These are phyloP conservation scores for Aspergillus tamarii DNA, from an alignment of 2,329 filamentous ascomycete species.

Conservation along the genomic window DNA sequence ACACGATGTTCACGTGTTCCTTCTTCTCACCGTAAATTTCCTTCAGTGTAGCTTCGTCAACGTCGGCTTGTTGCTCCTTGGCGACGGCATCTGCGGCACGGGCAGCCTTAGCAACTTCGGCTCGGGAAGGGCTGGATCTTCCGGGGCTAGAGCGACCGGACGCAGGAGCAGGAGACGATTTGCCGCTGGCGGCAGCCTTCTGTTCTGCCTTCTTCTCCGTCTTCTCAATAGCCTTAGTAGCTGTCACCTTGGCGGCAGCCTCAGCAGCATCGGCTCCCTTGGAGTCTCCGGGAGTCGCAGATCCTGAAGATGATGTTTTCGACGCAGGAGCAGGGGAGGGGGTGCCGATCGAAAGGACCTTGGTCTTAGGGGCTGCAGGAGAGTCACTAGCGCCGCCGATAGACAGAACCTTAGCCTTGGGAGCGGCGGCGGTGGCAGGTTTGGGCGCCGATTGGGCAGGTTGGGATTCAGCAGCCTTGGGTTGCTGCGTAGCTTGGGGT, in stretches of 20 bases:
- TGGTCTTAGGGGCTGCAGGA: conserved; percentile 60
- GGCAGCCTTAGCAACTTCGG: conserved; percentile 58
- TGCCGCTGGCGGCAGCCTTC: conserved; percentile 63
- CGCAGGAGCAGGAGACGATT: conserved; percentile 72
- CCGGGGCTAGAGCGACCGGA: conserved; percentile 81
- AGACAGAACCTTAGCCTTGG: conserved; percentile 64
- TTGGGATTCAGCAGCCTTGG: conserved; percentile 44
- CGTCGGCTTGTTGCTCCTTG: conserved; percentile 77
- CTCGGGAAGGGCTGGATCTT: conserved; percentile 73
- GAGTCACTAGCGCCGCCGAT: conserved; percentile 58
- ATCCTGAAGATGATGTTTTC: conserved; percentile 46
- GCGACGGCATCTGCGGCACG: conserved; percentile 82
- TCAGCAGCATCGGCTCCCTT: conserved; percentile 58
- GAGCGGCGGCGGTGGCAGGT: conserved; percentile 48
- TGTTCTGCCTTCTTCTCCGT: conserved; percentile 67
- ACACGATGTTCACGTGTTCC: conserved; percentile 88
- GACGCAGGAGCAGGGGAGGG: conserved; percentile 38
- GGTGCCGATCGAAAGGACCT: conserved; percentile 76
- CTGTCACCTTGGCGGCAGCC: conserved; percentile 78
- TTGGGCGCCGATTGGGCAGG: conserved; percentile 52
- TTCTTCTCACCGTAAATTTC: conserved; percentile 88
- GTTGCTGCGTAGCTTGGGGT: conserved; percentile 48
- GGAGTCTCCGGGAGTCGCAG: conserved; percentile 56
- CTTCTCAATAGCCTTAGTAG: conserved; percentile 90
- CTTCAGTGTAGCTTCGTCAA: conserved; percentile 82